Base-by-base conservation (phyloP, 805 yeast genomes). In the Pichia nakasei region DNA sequence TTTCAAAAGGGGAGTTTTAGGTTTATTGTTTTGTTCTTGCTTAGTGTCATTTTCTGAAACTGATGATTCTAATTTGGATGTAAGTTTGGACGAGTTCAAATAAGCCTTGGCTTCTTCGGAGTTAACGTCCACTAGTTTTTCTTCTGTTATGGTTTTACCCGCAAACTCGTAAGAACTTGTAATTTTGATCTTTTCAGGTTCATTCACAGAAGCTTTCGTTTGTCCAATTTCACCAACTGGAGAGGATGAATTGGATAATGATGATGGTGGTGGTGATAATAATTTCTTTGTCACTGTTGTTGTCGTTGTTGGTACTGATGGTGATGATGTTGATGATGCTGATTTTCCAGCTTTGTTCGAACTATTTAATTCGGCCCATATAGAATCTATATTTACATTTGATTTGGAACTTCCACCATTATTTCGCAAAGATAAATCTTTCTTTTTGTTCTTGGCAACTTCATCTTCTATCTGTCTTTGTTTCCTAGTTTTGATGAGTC, bases 71-170 rank as follows among this genome's bases (percentile, higher is more conserved):
- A 17, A 9, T 6, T 32, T 33, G 17, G 35, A 27, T 33, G 43
- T 22, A 34, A 42, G 52, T 51, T 40, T 61, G 51, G 78, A 64
- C 1, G 82, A 77, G 48, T 74, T 76, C 36, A 85, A 60, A 55
- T 82, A 87, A 18, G 89, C 96, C 51, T 77, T 78, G 0, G 94
- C 97, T 59, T 87, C 96, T 13, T 93, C 93, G 9, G 95, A 83
- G 38, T 76, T 70, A 8, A 73, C 74, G 38, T 78, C 82, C 1
- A 93, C 97, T 62, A 72, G 68, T 61, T 85, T 87, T 47, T 81
- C 80, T 55, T 89, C 96, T 0, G 82, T 76, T 2, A 83, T 70
- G 3, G 78, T 68, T 53, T 84, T 84, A 6, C 97, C 97, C 0
- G 98, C 97, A 70, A 87, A 91, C 45, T 85, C 83, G 58, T 85